Evolutionary conservation across 495 filamentous ascomycete genomes (phyloP), one percentile per base, ranked within the genome.

Genomic region (Neurospora sp.): DNA sequence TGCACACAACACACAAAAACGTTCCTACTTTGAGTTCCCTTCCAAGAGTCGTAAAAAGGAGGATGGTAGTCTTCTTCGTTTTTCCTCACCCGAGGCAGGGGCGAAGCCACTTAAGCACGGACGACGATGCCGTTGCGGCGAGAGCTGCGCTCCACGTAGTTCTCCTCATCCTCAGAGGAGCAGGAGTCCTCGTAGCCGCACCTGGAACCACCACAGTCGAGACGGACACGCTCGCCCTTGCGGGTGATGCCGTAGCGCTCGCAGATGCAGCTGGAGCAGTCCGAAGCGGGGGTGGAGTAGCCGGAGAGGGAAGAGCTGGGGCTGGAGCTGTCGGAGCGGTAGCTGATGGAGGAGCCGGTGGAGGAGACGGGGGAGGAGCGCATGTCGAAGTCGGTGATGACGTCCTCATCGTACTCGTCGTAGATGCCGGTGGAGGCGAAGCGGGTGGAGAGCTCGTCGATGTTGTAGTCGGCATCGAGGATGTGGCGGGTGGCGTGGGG

Each of bases 201-300:
- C 79, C 93, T 90, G 74, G 88, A 85, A 75, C 94, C 94, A 62
- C 93, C 93, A 78, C 94, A 97, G 88, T 97, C 94, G 75, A 97
- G 89, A 88, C 94, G 96, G 88, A 97, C 91, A 73, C 93, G 89
- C 80, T 94, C 91, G 74, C 94, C 94, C 84, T 90, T 90, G 84
- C 94, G 92, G 73, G 94, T 98, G 86, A 98, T 96, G 72, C 94
- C 94, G 86, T 96, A 98, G 86, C 94, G 93, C 78, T 98, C 93
- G 83, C 94, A 97, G 74, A 89, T 91, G 88, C 94, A 98, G 80
- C 82, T 82, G 75, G 82, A 81, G 81, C 82, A 85, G 80, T 84
- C 83, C 12, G 85, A 86, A 73, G 84, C 79, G 46, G 86, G 85
- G 70, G 87, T 88, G 82, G 89, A 88, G 80, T 90, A 90, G 80